phyloP scores from a whole-genome alignment of 2,329 filamentous ascomycete genomes.

The Alternaria brassicicola region DNA sequence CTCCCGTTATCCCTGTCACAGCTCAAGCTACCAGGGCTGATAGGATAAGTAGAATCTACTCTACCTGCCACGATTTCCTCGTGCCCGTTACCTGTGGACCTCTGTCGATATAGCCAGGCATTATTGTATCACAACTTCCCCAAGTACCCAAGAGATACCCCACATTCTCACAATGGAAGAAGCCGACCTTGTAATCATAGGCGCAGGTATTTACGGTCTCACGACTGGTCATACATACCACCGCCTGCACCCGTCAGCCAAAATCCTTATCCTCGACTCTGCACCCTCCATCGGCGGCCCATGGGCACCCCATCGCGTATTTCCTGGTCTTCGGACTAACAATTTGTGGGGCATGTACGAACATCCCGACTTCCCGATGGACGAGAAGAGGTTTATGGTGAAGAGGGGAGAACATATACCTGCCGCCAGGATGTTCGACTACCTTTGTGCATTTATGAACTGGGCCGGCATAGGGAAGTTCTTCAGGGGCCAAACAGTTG shows the following conservation, averaged over 20 bases:
- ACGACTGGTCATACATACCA: slow-evolving; percentile 56
- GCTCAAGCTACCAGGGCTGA: not conserved
- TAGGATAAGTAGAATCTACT: not conserved
- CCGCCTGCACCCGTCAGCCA: slow-evolving; percentile 48
- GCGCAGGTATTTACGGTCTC: slow-evolving; percentile 49
- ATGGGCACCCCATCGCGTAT: slow-evolving; percentile 50
- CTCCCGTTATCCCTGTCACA: not conserved
- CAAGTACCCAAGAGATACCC: not conserved
- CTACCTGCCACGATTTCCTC: not conserved
- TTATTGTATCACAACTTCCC: not conserved
- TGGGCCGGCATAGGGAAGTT: slow-evolving; percentile 56
- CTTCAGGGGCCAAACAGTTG: slow-evolving; percentile 59
- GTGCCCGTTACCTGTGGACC: not conserved
- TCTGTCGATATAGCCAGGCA: not conserved
- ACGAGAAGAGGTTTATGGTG: slow-evolving; percentile 43
- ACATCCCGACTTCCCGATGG: slow-evolving; percentile 49
- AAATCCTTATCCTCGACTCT: slow-evolving; percentile 52
- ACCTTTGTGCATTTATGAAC: slow-evolving; percentile 53
- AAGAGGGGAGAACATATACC: slow-evolving; percentile 64
- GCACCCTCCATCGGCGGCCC: slow-evolving; percentile 49
- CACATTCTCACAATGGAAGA: slow-evolving; percentile 8
- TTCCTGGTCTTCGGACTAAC: slow-evolving; percentile 53
- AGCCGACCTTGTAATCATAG: slow-evolving; percentile 18
- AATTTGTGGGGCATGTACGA: slow-evolving; percentile 52
- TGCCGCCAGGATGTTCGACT: slow-evolving; percentile 61